Evolutionary conservation across 2,329 filamentous ascomycete species (phyloP), one percentile per base, ranked within the genome.

Genomic region (Neofusicoccum cordaticola): DNA sequence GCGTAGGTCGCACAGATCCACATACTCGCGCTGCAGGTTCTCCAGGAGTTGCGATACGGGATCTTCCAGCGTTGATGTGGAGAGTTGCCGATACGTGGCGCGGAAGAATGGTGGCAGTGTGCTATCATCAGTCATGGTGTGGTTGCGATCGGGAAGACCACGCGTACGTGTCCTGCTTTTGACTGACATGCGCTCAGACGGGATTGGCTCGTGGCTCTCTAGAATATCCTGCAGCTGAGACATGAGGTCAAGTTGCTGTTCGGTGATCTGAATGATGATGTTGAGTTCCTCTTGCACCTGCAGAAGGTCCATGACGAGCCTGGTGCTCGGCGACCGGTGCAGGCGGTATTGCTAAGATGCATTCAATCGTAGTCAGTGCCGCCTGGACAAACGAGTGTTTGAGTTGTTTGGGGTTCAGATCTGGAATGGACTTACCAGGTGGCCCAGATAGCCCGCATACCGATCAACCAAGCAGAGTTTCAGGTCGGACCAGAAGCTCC

Each of bases 251-350:
- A 79, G 73, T 58, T 80, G 78, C 64, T 79, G 74, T 53, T 79
- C 73, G 66, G 74, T 79, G 44, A 80, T 77, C 15, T 79, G 74
- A n/a, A 79, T 78, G 31, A 81, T 76, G 37, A 80, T 79, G 64
- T 79, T 79, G 2, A 80, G 70, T 64, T 81, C 78, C 69, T 80
- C 78, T 65, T 80, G 78, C 11, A 77, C 77, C 42, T 80, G 76
- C 1, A 81, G 72, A 3, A 81, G 73, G 65, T 80, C 78, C 77
- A 80, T 79, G 8, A 80, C 77, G 2, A 80, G 70, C 56, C 78
- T 80, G 6, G 78, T 80, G 42, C 75, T 79, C 2, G 79, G 78
- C 22, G 74, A 71, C 31, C 78, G 71, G 63, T 79, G 77, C 1
- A 81, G 70, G 7, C 79, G 73, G 64, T 79, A 80, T 68, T 80